Percentiles rank a stretch among this genome's conserved stretches.
Conservation (phyloP, 768 basidiomycete genomes). For the Mycena galericulata region DNA sequence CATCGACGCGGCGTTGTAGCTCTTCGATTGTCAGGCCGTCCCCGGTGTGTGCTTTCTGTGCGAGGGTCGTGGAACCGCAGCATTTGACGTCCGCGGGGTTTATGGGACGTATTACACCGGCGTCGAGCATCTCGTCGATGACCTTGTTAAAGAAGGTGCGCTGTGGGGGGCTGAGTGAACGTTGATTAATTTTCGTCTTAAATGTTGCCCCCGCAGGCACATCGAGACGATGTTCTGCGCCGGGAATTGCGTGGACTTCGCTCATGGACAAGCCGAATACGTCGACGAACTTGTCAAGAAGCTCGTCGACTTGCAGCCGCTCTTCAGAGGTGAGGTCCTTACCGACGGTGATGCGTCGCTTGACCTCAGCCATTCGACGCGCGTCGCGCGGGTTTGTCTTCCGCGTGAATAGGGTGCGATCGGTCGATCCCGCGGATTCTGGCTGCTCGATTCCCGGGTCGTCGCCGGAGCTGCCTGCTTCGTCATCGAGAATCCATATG, state of each 20-base stretch:
- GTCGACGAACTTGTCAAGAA: constrained; percentile 22
- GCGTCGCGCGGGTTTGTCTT: constrained; percentile 12
- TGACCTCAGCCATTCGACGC: constrained; percentile 15
- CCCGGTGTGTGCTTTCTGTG: constrained; percentile 30
- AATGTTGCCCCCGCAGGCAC: constrained; percentile 1
- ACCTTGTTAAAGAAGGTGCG: constrained; percentile 32
- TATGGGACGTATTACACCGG: constrained; percentile 10
- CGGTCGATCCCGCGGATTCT: neutral
- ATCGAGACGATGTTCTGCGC: constrained; percentile 5
- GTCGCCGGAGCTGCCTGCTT: neutral
- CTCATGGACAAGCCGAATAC: constrained; percentile 19
- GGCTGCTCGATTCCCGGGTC: constrained; percentile 15
- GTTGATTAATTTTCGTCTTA: constrained; percentile 34
- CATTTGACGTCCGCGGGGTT: constrained; percentile 31
- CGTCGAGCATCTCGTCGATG: constrained; percentile 42
- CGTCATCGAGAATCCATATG: constrained; percentile 10
- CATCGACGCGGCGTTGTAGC: constrained; percentile 23
- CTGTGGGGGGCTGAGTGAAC: constrained; percentile 39
- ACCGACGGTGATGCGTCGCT: constrained; percentile 9
- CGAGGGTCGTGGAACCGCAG: constrained; percentile 23
- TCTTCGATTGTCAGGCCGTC: constrained; percentile 26
- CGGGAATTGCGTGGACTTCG: constrained; percentile 9
- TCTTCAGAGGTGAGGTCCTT: neutral
- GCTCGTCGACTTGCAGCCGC: constrained; percentile 7
- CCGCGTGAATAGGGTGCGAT: constrained; percentile 12